Evolutionary conservation across 352 stramenopile species (phyloP).

Genomic region (Phytophthora cryptogea): DNA sequence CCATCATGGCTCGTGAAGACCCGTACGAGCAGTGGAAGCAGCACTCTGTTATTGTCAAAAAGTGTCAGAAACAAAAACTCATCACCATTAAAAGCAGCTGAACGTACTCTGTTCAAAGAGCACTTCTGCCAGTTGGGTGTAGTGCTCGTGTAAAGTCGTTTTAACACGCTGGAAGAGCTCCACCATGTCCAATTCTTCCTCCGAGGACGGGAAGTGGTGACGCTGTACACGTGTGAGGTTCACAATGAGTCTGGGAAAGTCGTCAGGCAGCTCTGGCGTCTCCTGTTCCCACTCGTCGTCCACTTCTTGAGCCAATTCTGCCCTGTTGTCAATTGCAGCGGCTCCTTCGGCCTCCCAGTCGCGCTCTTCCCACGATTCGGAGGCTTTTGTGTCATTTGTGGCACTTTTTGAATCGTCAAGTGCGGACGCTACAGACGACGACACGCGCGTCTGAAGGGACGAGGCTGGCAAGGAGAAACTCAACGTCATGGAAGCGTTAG

Average conservation of each 20-base stretch:
- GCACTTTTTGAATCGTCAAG: slow-evolving; percentile 9
- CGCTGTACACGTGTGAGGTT: slow-evolving; percentile 64
- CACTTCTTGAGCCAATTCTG: background rate
- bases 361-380: slow-evolving; percentile 51
- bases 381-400: slow-evolving; percentile 13
- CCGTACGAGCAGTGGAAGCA: slow-evolving; percentile 79
- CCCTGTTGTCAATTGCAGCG: background rate
- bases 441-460: slow-evolving; percentile 15
- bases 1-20: slow-evolving; percentile 47
- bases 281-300: slow-evolving; percentile 47
- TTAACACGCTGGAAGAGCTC: slow-evolving; percentile 57
- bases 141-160: slow-evolving; percentile 56
- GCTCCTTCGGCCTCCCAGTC: slow-evolving; percentile 38
- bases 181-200: slow-evolving; percentile 34
- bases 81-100: slow-evolving; percentile 1
- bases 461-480: slow-evolving; percentile 46
- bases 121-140: slow-evolving; percentile 59
- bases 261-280: slow-evolving; percentile 52
- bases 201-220: slow-evolving; percentile 43
- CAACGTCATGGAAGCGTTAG: slow-evolving; percentile 52
- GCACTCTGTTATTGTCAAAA: slow-evolving; percentile 33
- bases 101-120: slow-evolving; percentile 71
- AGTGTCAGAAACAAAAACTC: slow-evolving; percentile 6
- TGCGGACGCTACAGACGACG: slow-evolving; percentile 7
- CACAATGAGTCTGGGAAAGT: slow-evolving; percentile 72